These are phyloP conservation scores for Simmondsia chinensis DNA, from an alignment of 148 eudicot genomes.

Conservation along the genomic window DNA sequence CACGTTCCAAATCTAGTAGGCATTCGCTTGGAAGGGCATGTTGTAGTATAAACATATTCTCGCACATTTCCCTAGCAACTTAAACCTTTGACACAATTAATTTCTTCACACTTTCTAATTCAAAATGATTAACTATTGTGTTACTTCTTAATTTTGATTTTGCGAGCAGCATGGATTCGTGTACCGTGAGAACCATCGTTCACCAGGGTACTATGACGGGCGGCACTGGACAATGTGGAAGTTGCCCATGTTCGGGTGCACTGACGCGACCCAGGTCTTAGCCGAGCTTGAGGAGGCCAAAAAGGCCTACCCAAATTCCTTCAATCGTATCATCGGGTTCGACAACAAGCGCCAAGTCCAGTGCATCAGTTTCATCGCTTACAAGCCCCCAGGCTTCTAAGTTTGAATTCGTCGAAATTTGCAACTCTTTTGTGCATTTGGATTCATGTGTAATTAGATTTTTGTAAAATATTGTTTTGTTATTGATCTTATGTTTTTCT, in stretches of 20 bases:
- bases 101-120: no score
- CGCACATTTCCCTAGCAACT: no score
- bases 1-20: no score
- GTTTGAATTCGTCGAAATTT: no score
- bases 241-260: slow-evolving; percentile 77
- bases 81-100: no score
- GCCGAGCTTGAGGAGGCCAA: slow-evolving; percentile 37
- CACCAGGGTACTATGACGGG: slow-evolving; percentile 88
- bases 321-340: slow-evolving; percentile 59
- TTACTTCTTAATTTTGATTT: neutral
- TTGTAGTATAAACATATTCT: no score
- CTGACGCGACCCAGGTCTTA: slow-evolving; percentile 38
- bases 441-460: slow-evolving; percentile 6
- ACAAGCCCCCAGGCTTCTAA: slow-evolving; percentile 29
- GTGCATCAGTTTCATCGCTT: slow-evolving; percentile 59
- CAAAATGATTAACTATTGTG: no score
- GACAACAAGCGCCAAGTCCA: slow-evolving; percentile 67
- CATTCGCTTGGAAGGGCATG: no score
- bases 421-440: slow-evolving; percentile 4
- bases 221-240: slow-evolving; percentile 96
- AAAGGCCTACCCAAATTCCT: slow-evolving; percentile 41
- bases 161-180: slow-evolving; percentile 30
- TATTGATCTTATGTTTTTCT: no score
- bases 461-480: no score
- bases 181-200: slow-evolving; percentile 41